Evolutionary conservation across 768 basidiomycete genomes (phyloP).

Genomic region (Rhodocollybia butyracea): DNA sequence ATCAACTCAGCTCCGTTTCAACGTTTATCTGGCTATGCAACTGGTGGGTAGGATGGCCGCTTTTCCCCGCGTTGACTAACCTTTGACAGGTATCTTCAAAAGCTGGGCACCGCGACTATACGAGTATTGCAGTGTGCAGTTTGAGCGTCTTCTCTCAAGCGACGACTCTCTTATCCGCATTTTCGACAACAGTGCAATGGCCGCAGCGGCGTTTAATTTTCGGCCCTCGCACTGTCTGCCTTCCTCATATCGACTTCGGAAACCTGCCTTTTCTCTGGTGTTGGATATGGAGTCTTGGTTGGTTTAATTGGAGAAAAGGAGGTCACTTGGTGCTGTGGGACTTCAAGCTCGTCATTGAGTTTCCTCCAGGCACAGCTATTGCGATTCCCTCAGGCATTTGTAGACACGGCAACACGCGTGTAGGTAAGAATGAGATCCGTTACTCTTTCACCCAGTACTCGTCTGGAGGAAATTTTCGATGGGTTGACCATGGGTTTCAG

Average conservation of each 20-base stretch:
- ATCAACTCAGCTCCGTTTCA: neutral
- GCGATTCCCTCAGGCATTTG: conserved; percentile 18
- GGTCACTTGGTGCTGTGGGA: conserved; percentile 23
- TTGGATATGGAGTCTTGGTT: conserved; percentile 12
- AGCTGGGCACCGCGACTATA: neutral
- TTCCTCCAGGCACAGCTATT: conserved; percentile 17
- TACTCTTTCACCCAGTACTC: neutral
- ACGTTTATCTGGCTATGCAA: neutral
- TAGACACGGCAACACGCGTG: conserved; percentile 11
- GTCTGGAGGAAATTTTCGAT: too few relatives aligned
- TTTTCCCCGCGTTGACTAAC: neutral
- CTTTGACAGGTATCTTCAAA: neutral
- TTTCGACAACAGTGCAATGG: neutral
- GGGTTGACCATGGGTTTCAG: too few relatives aligned
- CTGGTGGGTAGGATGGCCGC: neutral
- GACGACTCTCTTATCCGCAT: neutral
- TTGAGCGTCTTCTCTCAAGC: neutral
- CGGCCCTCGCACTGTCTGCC: neutral
- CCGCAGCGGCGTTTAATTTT: neutral
- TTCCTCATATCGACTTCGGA: conserved; percentile 9
- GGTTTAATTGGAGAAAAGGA: conserved; percentile 8
- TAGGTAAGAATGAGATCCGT: conserved; percentile 8
- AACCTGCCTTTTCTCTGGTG: conserved; percentile 12
- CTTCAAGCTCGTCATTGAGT: conserved; percentile 15
- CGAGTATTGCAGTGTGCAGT: neutral